These are phyloP conservation scores for Ophiostoma novo-ulmi DNA, from an alignment of 2,329 filamentous ascomycete species.

Conservation along the genomic window DNA sequence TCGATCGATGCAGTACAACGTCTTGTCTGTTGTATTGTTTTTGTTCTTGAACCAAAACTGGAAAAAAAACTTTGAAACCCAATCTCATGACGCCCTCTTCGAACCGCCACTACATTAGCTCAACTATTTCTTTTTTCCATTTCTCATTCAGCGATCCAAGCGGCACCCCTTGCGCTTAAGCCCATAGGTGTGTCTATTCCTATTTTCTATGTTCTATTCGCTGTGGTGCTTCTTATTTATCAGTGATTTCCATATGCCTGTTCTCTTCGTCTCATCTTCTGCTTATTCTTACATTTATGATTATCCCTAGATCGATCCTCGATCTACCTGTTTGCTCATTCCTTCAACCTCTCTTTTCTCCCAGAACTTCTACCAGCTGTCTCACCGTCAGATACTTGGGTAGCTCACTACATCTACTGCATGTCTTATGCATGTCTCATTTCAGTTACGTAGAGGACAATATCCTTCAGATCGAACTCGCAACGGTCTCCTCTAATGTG, in stretches of 20 bases:
- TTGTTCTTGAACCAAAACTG: no score
- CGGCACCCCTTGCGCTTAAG: conserved; percentile 5
- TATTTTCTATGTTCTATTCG: neutral
- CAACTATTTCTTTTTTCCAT: neutral
- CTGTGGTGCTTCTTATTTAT: neutral
- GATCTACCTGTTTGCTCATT: neutral
- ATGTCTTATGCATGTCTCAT: conserved; percentile 5
- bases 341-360: neutral
- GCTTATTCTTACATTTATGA: no score
- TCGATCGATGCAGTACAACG: no score
- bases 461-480: neutral
- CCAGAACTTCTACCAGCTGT: neutral
- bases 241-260: neutral
- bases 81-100: no score
- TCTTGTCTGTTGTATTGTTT: no score
- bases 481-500: neutral
- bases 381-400: neutral
- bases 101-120: no score
- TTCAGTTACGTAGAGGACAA: neutral
- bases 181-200: neutral
- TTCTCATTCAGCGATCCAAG: neutral
- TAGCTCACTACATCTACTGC: neutral
- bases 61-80: no score
- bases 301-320: neutral
- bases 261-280: neutral